Conservation (phyloP, 2,329 filamentous ascomycete genomes). For the Talaromyces sp. region DNA sequence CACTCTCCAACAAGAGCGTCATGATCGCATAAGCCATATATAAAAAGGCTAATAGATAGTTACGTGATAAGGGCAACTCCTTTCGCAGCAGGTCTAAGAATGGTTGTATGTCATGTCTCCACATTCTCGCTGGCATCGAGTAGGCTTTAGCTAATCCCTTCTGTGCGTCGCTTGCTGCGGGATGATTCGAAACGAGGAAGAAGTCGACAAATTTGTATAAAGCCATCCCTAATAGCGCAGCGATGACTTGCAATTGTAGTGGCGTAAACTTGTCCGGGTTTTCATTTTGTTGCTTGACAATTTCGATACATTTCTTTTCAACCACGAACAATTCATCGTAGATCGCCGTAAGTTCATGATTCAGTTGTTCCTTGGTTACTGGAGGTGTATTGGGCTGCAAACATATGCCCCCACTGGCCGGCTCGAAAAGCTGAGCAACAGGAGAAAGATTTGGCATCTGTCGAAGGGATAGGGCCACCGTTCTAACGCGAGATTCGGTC, state of each 20-base stretch:
- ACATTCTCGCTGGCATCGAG: conserved; percentile 89
- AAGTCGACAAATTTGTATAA: conserved; percentile 82
- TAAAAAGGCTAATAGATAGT: conserved; percentile 89
- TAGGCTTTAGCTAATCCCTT: conserved; percentile 72
- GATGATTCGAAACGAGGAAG: conserved; percentile 83
- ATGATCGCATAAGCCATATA: conserved; percentile 89
- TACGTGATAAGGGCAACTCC: conserved; percentile 69
- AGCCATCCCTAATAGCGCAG: conserved; percentile 74
- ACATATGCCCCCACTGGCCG: conserved; percentile 35
- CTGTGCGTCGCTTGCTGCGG: conserved; percentile 66
- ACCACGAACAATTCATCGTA: conserved; percentile 83
- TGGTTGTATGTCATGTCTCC: conserved; percentile 84
- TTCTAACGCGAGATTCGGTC: too few relatives aligned
- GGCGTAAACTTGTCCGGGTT: conserved; percentile 52
- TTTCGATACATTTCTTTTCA: conserved; percentile 80
- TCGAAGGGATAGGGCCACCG: too few relatives aligned
- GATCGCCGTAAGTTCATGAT: conserved; percentile 62
- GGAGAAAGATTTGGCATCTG: too few relatives aligned
- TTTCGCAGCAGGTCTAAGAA: conserved; percentile 75
- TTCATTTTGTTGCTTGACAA: conserved; percentile 62
- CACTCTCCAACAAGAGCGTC: conserved; percentile 79
- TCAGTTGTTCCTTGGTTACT: conserved; percentile 73
- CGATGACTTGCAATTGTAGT: conserved; percentile 80
- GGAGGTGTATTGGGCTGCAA: conserved; percentile 62
- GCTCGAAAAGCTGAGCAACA: neutral